These are phyloP conservation scores for Anethum foeniculum DNA, from an alignment of 140 eudicot species.

Conservation along the genomic window DNA sequence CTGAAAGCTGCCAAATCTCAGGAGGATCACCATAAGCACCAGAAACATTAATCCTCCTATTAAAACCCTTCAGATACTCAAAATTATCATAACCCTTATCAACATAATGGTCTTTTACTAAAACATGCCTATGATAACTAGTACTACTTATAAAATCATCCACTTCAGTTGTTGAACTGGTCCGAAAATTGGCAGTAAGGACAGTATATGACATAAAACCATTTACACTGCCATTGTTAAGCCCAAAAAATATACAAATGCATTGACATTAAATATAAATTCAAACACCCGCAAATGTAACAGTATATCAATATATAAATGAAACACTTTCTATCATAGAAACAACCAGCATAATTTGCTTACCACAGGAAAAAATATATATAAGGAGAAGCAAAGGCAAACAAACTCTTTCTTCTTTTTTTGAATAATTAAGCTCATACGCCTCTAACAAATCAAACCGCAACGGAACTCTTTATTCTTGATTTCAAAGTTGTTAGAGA, in stretches of 20 bases:
- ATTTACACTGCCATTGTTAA: neutral
- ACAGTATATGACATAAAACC: conserved; percentile 8
- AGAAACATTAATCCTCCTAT: conserved; percentile 25
- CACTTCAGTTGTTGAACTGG: conserved; percentile 16
- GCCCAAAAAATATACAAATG: neutral
- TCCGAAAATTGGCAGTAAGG: conserved; percentile 22
- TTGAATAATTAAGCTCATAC: too few species aligned
- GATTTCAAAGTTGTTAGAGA: too few species aligned
- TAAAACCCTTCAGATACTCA: conserved; percentile 12
- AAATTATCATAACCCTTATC: conserved; percentile 8
- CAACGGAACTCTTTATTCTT: too few species aligned
- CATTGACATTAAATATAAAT: neutral
- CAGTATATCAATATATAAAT: too few species aligned
- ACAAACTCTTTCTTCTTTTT: too few species aligned
- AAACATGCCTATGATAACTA: conserved; percentile 24
- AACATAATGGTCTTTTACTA: conserved; percentile 24
- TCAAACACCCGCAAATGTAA: too few species aligned
- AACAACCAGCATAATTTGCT: neutral
- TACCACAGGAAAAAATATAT: neutral
- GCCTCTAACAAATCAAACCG: too few species aligned
- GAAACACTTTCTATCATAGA: neutral
- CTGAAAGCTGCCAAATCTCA: conserved; percentile 18
- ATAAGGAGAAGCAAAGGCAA: too few species aligned
- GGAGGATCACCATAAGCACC: conserved; percentile 22
- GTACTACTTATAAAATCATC: conserved; percentile 15